Conservation (phyloP, 306 rosid species). For the Pachyrhizus erosus region DNA sequence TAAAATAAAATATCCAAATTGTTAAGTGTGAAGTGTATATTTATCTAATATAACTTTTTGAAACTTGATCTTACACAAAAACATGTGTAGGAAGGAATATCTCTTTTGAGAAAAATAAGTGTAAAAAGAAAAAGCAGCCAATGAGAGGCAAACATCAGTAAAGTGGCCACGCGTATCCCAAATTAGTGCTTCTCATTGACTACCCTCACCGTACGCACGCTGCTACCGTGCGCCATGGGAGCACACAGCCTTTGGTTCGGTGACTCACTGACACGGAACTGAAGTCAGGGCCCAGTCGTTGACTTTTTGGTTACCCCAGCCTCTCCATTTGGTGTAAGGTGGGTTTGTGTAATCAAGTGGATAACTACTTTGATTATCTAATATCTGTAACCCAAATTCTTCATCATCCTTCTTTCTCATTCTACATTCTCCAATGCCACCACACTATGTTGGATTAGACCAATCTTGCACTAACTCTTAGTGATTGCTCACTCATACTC, state of each 20-base stretch:
- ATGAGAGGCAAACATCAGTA: not conserved
- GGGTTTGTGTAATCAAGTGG: slow-evolving; percentile 41
- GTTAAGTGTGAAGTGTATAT: not conserved
- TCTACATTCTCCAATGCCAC: slow-evolving; percentile 28
- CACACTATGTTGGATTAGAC: slow-evolving; percentile 40
- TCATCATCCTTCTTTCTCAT: too few species aligned
- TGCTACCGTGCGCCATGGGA: slow-evolving; percentile 51
- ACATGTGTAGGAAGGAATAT: not conserved
- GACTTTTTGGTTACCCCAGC: slow-evolving; percentile 46
- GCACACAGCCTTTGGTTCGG: slow-evolving; percentile 9
- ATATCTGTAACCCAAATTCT: not conserved
- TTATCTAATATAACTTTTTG: not conserved
- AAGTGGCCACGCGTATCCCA: slow-evolving; percentile 54
- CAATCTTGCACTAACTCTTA: slow-evolving; percentile 41
- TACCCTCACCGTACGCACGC: not conserved
- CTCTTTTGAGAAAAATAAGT: slow-evolving; percentile 31
- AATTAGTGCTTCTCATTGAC: slow-evolving; percentile 56
- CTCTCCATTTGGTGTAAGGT: slow-evolving; percentile 44
- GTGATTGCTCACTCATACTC: slow-evolving; percentile 47
- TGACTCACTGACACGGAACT: slow-evolving; percentile 32
- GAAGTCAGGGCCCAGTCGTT: slow-evolving; percentile 57
- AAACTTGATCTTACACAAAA: not conserved
- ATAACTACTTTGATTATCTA: slow-evolving; percentile 40
- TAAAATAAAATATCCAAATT: not conserved
- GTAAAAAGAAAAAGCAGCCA: slow-evolving; percentile 33